Evolutionary conservation across 768 basidiomycete genomes (phyloP), one percentile per base, ranked within the genome.

Genomic region (Boletus pseudopeckii): DNA sequence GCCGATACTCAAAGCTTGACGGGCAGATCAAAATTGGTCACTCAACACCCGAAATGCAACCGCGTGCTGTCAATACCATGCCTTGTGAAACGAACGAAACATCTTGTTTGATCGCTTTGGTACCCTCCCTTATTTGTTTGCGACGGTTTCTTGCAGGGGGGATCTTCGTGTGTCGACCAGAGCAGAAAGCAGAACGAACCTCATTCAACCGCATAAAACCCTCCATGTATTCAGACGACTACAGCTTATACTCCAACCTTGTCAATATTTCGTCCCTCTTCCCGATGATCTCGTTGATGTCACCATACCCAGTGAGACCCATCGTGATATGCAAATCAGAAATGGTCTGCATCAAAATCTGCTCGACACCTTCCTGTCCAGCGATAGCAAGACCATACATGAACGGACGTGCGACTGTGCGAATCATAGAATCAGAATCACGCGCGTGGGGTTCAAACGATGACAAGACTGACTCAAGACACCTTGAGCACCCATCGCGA

Each of bases 401-500:
- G 74, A 79, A 84, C 10, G 86, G 85, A n/a, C 89, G 80, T 22
- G 80, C 88, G 32, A 91, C 86, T 90, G 56, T 30, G 7, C 2
- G 7, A 17, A 17, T 1, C 28, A 26, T 14, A 30, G 10, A 18
- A 44, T 56, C 42, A 60, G 53, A 18, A 30, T 30, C 14, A 1
- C 4, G 9, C 13, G 10, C 2, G 10, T 2, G 15, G 6, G 40
- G 3, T 10, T 28, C 24, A 34, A 20, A 45, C 2, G 3, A 42
- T 26, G 26, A 22, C 7, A 33, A n/a, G 15, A 78, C 88, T 60
- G 59, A 90, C 84, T 75, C 18, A 93, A 68, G 15, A 94, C 84
- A 8, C 76, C 90, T 60, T 94, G 86, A 8, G 93, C 92, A 39
- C 93, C 92, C 0, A 95, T 75, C 1, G 91, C 91, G 28, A 94